These are phyloP conservation scores for Leccinum ochraceum DNA, from an alignment of 768 basidiomycete species.

Conservation along the genomic window DNA sequence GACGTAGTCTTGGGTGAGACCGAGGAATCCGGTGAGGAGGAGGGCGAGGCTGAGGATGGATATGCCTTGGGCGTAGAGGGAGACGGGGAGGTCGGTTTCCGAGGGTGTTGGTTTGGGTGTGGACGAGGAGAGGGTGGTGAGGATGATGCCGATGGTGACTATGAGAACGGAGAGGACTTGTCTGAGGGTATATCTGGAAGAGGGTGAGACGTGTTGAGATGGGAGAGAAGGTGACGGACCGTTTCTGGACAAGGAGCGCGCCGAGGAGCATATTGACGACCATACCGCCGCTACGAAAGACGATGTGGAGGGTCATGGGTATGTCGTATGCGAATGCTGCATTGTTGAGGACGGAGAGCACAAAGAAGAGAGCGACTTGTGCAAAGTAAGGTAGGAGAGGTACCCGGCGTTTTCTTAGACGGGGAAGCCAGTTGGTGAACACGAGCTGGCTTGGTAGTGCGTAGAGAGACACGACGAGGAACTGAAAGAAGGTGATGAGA, in stretches of 20 bases:
- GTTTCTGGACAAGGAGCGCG: constrained; percentile 62
- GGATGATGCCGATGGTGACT: constrained; percentile 75
- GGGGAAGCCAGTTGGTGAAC: constrained; percentile 38
- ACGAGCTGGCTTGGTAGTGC: constrained; percentile 66
- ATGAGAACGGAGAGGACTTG: constrained; percentile 79
- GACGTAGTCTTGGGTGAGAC: constrained; percentile 83
- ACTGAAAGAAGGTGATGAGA: constrained; percentile 87
- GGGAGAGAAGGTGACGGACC: constrained; percentile 40
- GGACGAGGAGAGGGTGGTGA: constrained; percentile 81
- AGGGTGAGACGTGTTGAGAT: constrained; percentile 10
- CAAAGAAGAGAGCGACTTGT: constrained; percentile 82
- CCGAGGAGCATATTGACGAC: constrained; percentile 83
- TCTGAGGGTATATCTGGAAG: constrained; percentile 54
- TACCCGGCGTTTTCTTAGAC: constrained; percentile 62
- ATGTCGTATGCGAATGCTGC: constrained; percentile 85
- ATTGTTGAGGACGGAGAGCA: constrained; percentile 84
- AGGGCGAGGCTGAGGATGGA: constrained; percentile 74
- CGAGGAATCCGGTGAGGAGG: constrained; percentile 77
- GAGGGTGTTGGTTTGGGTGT: constrained; percentile 24
- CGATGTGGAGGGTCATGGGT: constrained; percentile 92
- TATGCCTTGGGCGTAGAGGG: constrained; percentile 68
- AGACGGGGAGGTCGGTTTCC: constrained; percentile 4
- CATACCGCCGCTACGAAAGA: constrained; percentile 88
- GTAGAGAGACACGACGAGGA: constrained; percentile 71
- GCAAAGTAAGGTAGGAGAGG: constrained; percentile 72